Evolutionary conservation across 768 basidiomycete species (phyloP).

Genomic region (Chiua virens): DNA sequence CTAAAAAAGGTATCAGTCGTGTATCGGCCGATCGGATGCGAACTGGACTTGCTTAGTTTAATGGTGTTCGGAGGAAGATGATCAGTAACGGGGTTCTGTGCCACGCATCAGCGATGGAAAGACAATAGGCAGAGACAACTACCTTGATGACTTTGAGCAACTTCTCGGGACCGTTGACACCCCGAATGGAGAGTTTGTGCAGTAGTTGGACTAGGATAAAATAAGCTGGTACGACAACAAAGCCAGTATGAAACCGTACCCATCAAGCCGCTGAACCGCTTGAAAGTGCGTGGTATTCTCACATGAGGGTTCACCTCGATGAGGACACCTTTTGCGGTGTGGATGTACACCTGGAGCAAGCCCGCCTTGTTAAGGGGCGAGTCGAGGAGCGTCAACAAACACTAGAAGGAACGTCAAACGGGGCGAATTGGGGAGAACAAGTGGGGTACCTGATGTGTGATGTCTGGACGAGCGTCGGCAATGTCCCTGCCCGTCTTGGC

Average conservation of each 20-base stretch:
- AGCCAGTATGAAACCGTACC: slow-evolving; percentile 46
- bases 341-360: slow-evolving; percentile 94
- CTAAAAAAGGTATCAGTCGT: slow-evolving; percentile 38
- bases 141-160: slow-evolving; percentile 96
- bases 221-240: slow-evolving; percentile 2
- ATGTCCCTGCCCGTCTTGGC: slow-evolving; percentile 98
- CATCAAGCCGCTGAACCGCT: slow-evolving; percentile 98
- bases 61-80: slow-evolving; percentile 94
- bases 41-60: slow-evolving; percentile 78
- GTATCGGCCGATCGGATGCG: not conserved
- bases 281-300: slow-evolving; percentile 96
- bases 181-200: slow-evolving; percentile 92
- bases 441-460: slow-evolving; percentile 87
- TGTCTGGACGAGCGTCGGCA: slow-evolving; percentile 98
- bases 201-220: slow-evolving; percentile 80
- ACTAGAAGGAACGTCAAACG: slow-evolving; percentile 50
- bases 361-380: slow-evolving; percentile 98
- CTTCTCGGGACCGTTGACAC: slow-evolving; percentile 96
- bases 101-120: slow-evolving; percentile 1
- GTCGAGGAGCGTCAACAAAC: slow-evolving; percentile 92
- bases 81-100: slow-evolving; percentile 88
- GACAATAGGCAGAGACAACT: slow-evolving; percentile 13
- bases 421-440: not conserved
- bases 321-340: slow-evolving; percentile 92
- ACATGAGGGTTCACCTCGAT: slow-evolving; percentile 99